Evolutionary conservation across 805 yeast species (phyloP).

Genomic region (Kluyveromyces lactis): DNA sequence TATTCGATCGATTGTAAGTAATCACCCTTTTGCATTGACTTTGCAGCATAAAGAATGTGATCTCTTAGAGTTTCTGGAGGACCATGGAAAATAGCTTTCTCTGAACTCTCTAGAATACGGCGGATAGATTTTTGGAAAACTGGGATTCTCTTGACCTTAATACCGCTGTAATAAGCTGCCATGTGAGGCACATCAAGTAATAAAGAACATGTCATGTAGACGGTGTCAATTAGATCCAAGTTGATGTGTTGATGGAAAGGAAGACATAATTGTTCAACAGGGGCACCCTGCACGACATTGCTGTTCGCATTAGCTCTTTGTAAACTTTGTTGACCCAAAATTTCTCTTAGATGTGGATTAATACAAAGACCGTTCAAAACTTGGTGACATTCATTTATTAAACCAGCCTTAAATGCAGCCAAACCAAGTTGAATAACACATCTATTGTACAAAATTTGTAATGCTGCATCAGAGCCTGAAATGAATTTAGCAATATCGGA

Average conservation of each 20-base stretch:
- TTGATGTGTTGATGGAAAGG: constrained; percentile 99
- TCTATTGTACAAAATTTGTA: constrained; percentile 92
- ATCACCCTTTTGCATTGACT: constrained; percentile 78
- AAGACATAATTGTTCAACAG: constrained; percentile 57
- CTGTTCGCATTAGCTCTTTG: constrained; percentile 54
- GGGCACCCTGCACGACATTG: constrained; percentile 27
- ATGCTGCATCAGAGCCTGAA: constrained; percentile 72
- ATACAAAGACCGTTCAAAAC: constrained; percentile 81
- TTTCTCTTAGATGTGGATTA: constrained; percentile 78
- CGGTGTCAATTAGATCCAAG: constrained; percentile 88
- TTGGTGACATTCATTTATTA: constrained; percentile 79
- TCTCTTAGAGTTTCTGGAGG: constrained; percentile 97
- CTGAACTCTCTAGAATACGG: constrained; percentile 84
- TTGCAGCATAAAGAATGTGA: constrained; percentile 86
- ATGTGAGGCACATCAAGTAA: constrained; percentile 86
- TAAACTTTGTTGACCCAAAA: constrained; percentile 80
- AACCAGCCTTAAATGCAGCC: constrained; percentile 87
- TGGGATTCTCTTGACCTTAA: constrained; percentile 52
- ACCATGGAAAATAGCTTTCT: constrained; percentile 90
- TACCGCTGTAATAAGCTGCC: constrained; percentile 57
- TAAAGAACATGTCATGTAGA: constrained; percentile 81
- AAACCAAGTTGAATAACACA: constrained; percentile 93
- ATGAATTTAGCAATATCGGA: constrained; percentile 81
- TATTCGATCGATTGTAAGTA: constrained; percentile 74
- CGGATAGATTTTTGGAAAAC: constrained; percentile 74